Base-by-base conservation (phyloP, 345 rosid genomes). In the Aquilaria yunnanensis region DNA sequence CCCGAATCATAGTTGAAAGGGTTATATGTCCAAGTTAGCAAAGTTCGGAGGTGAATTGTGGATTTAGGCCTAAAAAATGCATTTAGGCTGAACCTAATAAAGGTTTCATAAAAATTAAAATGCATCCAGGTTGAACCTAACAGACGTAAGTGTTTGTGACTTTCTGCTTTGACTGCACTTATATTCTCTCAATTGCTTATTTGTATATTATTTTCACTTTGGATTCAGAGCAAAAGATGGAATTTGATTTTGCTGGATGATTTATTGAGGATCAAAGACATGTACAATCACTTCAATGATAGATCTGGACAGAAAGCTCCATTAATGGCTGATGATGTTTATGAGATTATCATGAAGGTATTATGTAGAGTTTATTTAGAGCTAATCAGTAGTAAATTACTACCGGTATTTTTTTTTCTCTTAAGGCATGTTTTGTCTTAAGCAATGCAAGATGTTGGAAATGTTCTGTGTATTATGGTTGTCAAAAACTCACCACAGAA, bases 291-390 rank as follows among this genome's bases (percentile, higher is more conserved):
- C 75, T 72, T 79, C 61, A 80, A 74, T 59, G 86, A 78, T 32
- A 76, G 89, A 73, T 88, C 97, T 58, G 94, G 92, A 53, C 71
- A 74, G 13, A 74, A 82, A 63, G 79, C 97, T 62, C 82, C 96
- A 60, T 62, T 91, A 53, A 75, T 88, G 50, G 96, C 96, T 60
- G 94, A 91, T 70, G 96, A 91, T 76, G 85, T 86, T 14, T 88
- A 73, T 67, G 92, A 86, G 12, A 85, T 91, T 14, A 86, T 91
- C 32, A 86, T 86, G 85, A 75, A 81, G 96, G 97, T 84, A 43
- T 12, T 10, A 12, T 60, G 5, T 37, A 7, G 7, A 37, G 43
- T 37, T 37, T 37, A 7, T 37, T 1, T 37, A 1, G 43, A 37
- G 23, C 23, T 23, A 23, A 23, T 23, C 23, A 23, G 23, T 23